Base-by-base conservation (phyloP, 495 filamentous ascomycete genomes). In the Physcia stellaris region DNA sequence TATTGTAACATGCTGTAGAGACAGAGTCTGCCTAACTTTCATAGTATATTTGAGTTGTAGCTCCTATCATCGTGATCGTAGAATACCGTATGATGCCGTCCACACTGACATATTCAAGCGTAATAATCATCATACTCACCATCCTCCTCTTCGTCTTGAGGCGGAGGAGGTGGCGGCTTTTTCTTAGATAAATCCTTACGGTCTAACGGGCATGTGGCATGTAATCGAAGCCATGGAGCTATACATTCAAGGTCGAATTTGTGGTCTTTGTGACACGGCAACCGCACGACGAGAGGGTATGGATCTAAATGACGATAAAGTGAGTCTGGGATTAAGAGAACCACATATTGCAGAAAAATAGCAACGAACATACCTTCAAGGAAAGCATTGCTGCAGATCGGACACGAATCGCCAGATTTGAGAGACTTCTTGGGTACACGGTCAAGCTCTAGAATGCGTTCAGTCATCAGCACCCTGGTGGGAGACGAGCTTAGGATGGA, bases 201-300 rank as follows among this genome's bases (percentile, higher is more conserved):
- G 54, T 93, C 88, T 46, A 94, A 60, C 17, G 88, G 88, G 63
- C 88, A 98, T 2, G 79, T 94, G 9, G 82, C 78, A 56, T 94
- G 81, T 43, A 90, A 68, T 51, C 79, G 70, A 53, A 98, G 54
- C 90, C 90, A 98, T 2, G 90, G 88, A 32, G 70, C 68, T n/a
- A 98, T 81, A 54, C 90, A 98, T 56, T 96, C 87, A 11, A 95
- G 59, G 56, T 98, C 90, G 60, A 94, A 95, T 19, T 75, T 53
- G 55, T 98, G 90, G 16, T 67, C 73, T 9, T 68, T 67, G 49
- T 87, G 77, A 52, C 90, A 98, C 17, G 86, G 84, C 39, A 98
- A 64, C 46, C 77, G 72, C 22, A 95, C 88, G 12, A 95, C 87
- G 10, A 98, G 68, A 15, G 83, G 80, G 47, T 86, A 77, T 28